Evolutionary conservation across 768 basidiomycete genomes (phyloP).

Genomic region (Russula virescens): DNA sequence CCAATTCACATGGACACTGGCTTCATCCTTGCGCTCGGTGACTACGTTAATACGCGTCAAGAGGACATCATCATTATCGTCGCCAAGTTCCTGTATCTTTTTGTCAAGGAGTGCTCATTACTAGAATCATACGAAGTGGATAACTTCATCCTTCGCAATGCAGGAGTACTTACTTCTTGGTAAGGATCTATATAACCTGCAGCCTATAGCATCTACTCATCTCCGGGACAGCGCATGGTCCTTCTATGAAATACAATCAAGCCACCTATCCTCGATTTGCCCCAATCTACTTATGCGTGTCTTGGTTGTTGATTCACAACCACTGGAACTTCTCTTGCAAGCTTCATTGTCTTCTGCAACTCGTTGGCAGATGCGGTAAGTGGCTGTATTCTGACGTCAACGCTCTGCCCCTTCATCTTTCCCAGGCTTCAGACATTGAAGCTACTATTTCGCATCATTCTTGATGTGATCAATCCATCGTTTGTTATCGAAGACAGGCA

Average conservation of each 20-base stretch:
- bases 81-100: constrained; percentile 57
- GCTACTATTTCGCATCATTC: constrained; percentile 56
- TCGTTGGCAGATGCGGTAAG: constrained; percentile 50
- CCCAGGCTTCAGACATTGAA: constrained; percentile 47
- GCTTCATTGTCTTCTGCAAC: constrained; percentile 34
- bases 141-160: constrained; percentile 66
- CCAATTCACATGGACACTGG: constrained; percentile 54
- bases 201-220: not conserved
- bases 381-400: not conserved
- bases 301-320: constrained; percentile 57
- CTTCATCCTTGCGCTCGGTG: constrained; percentile 49
- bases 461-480: constrained; percentile 58
- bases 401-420: not conserved
- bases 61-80: constrained; percentile 48
- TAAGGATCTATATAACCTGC: constrained; percentile 30
- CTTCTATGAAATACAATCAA: constrained; percentile 55
- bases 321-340: constrained; percentile 49
- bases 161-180: constrained; percentile 53
- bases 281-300: constrained; percentile 52
- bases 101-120: constrained; percentile 53
- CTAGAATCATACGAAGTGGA: constrained; percentile 65
- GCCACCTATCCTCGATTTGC: constrained; percentile 49
- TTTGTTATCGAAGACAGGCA: constrained; percentile 60
- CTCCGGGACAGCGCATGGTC: constrained; percentile 51
- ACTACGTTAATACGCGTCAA: constrained; percentile 43